These are phyloP conservation scores for Lyophyllum shimeji DNA, from an alignment of 768 basidiomycete species.

Conservation along the genomic window DNA sequence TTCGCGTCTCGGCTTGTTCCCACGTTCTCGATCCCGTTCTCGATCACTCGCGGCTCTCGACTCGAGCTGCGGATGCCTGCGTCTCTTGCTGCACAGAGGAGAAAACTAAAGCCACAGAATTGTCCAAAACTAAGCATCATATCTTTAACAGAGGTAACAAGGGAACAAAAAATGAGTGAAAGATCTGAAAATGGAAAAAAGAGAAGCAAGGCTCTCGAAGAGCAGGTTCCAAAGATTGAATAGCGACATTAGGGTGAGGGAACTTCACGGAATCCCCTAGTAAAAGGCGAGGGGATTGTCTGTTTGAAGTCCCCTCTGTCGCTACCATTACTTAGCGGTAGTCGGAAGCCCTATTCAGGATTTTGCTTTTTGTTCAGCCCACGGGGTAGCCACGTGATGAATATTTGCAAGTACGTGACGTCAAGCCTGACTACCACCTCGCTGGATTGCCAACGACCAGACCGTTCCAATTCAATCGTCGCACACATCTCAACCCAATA, in stretches of 20 bases:
- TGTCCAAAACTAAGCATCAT: too few relatives aligned
- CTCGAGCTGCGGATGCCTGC: too few relatives aligned
- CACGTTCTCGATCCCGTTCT: background rate
- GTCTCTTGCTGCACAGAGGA: too few relatives aligned
- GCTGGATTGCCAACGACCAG: too few relatives aligned
- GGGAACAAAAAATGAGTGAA: background rate
- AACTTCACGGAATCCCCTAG: slow-evolving; percentile 55
- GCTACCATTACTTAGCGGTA: slow-evolving; percentile 16
- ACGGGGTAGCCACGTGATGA: slow-evolving; percentile 34
- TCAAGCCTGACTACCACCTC: too few relatives aligned
- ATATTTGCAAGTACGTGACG: background rate
- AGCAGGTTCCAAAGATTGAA: slow-evolving; percentile 44
- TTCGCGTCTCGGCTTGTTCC: slow-evolving; percentile 3
- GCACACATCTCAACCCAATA: background rate
- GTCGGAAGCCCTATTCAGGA: background rate
- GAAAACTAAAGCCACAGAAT: too few relatives aligned
- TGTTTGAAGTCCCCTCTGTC: slow-evolving; percentile 46
- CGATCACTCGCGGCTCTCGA: background rate
- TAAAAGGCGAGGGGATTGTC: slow-evolving; percentile 59
- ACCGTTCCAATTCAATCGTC: too few relatives aligned
- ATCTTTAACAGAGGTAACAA: background rate
- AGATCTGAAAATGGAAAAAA: slow-evolving; percentile 15
- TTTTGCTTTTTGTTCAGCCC: slow-evolving; percentile 41
- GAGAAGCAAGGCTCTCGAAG: slow-evolving; percentile 25
- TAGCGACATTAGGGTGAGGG: slow-evolving; percentile 38